Evolutionary conservation across 441 rosid species (phyloP).

Genomic region (Melastoma candidum): DNA sequence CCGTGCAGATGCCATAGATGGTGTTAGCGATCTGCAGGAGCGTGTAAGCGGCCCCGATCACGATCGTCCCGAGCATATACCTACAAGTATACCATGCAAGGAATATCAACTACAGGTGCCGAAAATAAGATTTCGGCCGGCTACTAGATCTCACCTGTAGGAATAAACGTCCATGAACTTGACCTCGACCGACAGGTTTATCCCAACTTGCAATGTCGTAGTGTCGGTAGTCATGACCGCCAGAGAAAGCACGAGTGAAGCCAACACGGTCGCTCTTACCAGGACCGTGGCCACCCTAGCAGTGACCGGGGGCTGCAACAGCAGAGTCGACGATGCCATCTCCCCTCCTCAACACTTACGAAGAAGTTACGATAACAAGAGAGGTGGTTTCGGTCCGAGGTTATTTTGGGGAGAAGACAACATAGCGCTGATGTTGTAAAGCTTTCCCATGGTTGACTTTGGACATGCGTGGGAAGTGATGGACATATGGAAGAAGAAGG

Average conservation of each 20-base stretch:
- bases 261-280: background rate
- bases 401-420: no score
- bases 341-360: no score
- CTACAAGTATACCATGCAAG: conserved; percentile 16
- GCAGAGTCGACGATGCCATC: no score
- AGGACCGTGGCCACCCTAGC: no score
- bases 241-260: conserved; percentile 25
- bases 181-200: conserved; percentile 1
- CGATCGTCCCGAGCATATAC: conserved; percentile 35
- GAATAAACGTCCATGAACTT: conserved; percentile 32
- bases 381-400: no score
- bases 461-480: no score
- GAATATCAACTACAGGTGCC: no score
- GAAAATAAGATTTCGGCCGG: background rate
- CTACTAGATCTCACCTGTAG: background rate
- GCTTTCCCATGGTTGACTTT: no score
- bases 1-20: conserved; percentile 21
- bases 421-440: no score
- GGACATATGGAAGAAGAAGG: no score
- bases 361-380: no score
- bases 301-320: no score
- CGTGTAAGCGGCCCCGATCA: conserved; percentile 34
- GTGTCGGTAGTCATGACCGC: conserved; percentile 25
- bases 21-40: conserved; percentile 32
- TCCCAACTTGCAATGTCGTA: conserved; percentile 12